Conservation (phyloP, 176 grass and related monocot species). For the Ensete glaucum region DNA sequence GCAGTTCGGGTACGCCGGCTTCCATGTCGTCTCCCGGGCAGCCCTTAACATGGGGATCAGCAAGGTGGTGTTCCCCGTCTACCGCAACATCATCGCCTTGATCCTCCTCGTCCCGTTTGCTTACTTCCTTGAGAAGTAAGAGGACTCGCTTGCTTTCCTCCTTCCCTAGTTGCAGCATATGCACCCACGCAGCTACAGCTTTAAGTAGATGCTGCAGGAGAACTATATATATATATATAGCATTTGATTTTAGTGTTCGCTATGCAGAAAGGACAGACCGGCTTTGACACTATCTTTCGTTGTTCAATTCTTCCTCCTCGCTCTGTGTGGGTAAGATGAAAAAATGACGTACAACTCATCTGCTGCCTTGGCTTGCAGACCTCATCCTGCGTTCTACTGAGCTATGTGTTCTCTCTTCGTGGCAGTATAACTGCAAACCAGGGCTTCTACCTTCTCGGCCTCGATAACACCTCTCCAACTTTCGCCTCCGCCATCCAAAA, state of each 20-base stretch:
- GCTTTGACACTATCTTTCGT: constrained; percentile 46
- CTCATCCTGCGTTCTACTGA: too few species aligned
- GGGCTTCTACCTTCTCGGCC: constrained; percentile 84
- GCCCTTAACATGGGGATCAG: constrained; percentile 99
- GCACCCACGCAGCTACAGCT: too few species aligned
- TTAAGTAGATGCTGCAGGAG: too few species aligned
- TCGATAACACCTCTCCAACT: constrained; percentile 87
- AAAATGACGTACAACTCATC: neutral
- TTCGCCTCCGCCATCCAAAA: constrained; percentile 98
- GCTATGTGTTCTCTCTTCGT: neutral
- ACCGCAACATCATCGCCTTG: constrained; percentile 96
- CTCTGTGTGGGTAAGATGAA: constrained; percentile 55
- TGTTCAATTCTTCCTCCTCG: constrained; percentile 90
- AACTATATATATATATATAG: too few species aligned
- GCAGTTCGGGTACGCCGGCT: constrained; percentile 94
- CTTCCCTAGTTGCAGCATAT: too few species aligned
- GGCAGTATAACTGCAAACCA: constrained; percentile 86
- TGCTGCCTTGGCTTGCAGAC: too few species aligned
- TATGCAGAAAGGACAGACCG: constrained; percentile 77
- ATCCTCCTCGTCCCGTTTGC: constrained; percentile 84
- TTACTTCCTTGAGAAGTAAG: constrained; percentile 90
- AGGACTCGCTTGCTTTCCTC: neutral
- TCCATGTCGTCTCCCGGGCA: constrained; percentile 84
- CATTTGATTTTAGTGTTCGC: neutral
- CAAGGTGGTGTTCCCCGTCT: constrained; percentile 95